A percentile compares a stretch with the other conserved stretches of the same genome.
These are phyloP conservation scores for Suillus ampliporus DNA, from an alignment of 768 basidiomycete genomes.

Conservation along the genomic window DNA sequence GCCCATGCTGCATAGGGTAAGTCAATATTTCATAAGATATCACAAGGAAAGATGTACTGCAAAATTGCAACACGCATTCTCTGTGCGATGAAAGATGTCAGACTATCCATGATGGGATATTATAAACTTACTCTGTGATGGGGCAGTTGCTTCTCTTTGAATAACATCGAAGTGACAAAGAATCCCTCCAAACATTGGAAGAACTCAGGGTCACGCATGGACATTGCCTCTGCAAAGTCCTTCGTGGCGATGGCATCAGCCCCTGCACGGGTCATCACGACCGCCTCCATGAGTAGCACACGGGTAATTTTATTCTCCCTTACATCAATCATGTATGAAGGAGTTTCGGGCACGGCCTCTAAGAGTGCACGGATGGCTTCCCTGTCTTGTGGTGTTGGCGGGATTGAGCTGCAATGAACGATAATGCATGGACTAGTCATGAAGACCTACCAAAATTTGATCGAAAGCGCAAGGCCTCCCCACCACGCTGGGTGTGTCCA, in stretches of 20 bases:
- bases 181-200: conserved; percentile 86
- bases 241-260: conserved; percentile 79
- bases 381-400: conserved; percentile 95
- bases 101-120: not conserved
- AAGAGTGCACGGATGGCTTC: conserved; percentile 91
- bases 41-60: conserved; percentile 60
- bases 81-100: conserved; percentile 41
- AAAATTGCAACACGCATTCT: conserved; percentile 82
- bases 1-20: conserved; percentile 66
- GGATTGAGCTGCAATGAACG: conserved; percentile 9
- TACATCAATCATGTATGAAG: conserved; percentile 97
- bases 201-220: conserved; percentile 91
- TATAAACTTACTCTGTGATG: conserved; percentile 45
- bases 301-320: conserved; percentile 95
- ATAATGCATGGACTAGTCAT: not conserved
- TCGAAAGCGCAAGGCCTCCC: conserved; percentile 92
- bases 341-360: conserved; percentile 84
- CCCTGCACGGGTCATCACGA: conserved; percentile 88
- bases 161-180: conserved; percentile 68
- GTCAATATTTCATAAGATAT: not conserved
- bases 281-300: conserved; percentile 92
- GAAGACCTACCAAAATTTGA: conserved; percentile 75
- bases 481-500: conserved; percentile 96
- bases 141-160: conserved; percentile 59
- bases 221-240: conserved; percentile 88